Base-by-base conservation (phyloP, 352 stramenopile genomes). In the Globisporangium middletonii region DNA sequence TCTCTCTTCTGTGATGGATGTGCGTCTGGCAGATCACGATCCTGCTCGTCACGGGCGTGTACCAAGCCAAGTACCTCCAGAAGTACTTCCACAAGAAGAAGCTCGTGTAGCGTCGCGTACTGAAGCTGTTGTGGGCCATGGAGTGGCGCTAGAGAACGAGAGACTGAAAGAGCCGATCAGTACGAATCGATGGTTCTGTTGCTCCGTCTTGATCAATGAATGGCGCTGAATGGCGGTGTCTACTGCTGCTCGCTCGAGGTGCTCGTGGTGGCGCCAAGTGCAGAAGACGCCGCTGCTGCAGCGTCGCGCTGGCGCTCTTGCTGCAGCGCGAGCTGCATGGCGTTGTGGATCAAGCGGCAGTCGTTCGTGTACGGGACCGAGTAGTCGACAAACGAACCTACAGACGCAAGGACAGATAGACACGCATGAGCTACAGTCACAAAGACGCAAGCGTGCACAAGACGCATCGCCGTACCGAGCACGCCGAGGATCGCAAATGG, bases 71-170 rank as follows among this genome's bases (percentile, higher is more conserved):
- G 50, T 73, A 95, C 55, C 68, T 95, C 23, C 74, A 90, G 59
- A 60, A 69, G 57, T 95, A 88, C 64, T 91, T 95, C 55, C 72
- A 88, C 57, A 86, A 86, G 62, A 95, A 94, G 55, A 95, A 95
- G 59, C 67, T 93, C 41, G 81, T 92, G n/a, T 92, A 79, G 45
- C 37, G 1, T 44, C 5, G 4, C 0, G 4, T n/a, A 15, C 44
- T 38, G 43, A 3, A 18, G 35, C 8, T 42, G 12, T 23, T n/a
- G 30, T 27, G 4, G 8, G 15, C 6, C 27, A 38, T 0, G 28
- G 30, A 8, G 53, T 23, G 12, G 3, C 38, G 23, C 28, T 0
- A 45, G 41, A 12, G 13, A 45, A 13, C 8, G 41, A 45, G 13
- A 23, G 27, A 38, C 33, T 13, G 33, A 38, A 9, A 9, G 7